A percentile compares a stretch with the other conserved stretches of the same genome.
phyloP scores from a whole-genome alignment of 2,329 filamentous ascomycete genomes.

The Fusarium burgessii region DNA sequence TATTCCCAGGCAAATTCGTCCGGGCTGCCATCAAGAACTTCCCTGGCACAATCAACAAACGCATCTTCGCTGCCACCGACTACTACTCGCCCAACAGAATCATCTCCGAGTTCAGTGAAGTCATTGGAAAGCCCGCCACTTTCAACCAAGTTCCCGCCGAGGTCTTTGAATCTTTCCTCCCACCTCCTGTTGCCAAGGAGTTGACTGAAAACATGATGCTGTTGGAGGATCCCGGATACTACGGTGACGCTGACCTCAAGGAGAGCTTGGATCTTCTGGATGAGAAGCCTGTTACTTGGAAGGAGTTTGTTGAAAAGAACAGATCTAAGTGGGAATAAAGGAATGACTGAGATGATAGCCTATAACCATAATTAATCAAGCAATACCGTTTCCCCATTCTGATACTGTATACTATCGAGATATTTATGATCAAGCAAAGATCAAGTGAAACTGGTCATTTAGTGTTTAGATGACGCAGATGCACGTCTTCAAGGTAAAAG shows the following conservation, averaged over 20 bases:
- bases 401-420: too few species aligned
- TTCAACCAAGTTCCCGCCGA: slow-evolving; percentile 51
- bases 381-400: too few species aligned
- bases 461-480: too few species aligned
- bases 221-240: slow-evolving; percentile 58
- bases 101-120: slow-evolving; percentile 51
- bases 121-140: slow-evolving; percentile 50
- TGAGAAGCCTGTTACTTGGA: slow-evolving; percentile 54
- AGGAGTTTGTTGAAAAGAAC: slow-evolving; percentile 51
- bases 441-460: too few species aligned
- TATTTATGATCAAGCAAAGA: too few species aligned
- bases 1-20: slow-evolving; percentile 49
- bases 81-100: slow-evolving; percentile 52
- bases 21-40: slow-evolving; percentile 50
- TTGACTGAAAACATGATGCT: slow-evolving; percentile 58
- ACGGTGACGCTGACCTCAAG: slow-evolving; percentile 50
- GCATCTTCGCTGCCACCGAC: slow-evolving; percentile 52
- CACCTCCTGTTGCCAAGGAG: slow-evolving; percentile 49
- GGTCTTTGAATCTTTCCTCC: slow-evolving; percentile 52
- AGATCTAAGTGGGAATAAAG: slow-evolving; percentile 46
- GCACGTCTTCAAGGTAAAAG: too few species aligned
- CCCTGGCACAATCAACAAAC: slow-evolving; percentile 47
- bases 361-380: too few species aligned
- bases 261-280: slow-evolving; percentile 51
- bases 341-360: too few species aligned